Evolutionary conservation across 129 eudicot species (phyloP).

Genomic region (Arctium minus): DNA sequence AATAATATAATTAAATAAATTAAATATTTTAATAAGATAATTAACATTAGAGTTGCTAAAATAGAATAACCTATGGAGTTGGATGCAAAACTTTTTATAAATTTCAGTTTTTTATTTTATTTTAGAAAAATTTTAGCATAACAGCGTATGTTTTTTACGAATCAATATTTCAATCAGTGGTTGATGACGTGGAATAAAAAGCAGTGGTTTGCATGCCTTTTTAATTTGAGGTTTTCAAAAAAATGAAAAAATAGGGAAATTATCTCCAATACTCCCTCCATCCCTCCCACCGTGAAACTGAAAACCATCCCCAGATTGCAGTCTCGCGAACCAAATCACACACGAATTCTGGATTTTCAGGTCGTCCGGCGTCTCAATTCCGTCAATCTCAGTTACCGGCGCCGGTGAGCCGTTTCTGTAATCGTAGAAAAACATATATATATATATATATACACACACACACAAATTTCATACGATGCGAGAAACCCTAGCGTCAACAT

Average conservation of each 20-base stretch:
- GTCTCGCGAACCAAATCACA: background rate
- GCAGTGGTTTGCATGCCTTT: constrained; percentile 8
- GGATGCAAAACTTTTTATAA: too few relatives aligned
- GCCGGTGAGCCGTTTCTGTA: constrained; percentile 8
- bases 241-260: background rate
- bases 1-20: too few relatives aligned
- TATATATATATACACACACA: background rate
- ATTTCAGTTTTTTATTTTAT: too few relatives aligned
- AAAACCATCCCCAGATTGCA: background rate
- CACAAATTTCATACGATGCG: background rate
- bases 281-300: background rate
- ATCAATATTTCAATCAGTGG: background rate
- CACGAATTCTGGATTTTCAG: background rate
- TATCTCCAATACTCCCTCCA: background rate
- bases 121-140: too few relatives aligned
- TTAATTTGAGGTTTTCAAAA: background rate
- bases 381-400: background rate
- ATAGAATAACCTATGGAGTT: too few relatives aligned
- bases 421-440: background rate
- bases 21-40: too few relatives aligned
- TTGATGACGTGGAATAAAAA: background rate
- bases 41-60: too few relatives aligned
- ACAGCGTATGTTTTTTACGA: too few relatives aligned
- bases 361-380: background rate
- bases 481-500: constrained; percentile 25